Percentiles rank a stretch among this genome's conserved stretches.
These are phyloP conservation scores for Buxus sempervirens DNA, from an alignment of 164 flowering plant species.

Conservation along the genomic window DNA sequence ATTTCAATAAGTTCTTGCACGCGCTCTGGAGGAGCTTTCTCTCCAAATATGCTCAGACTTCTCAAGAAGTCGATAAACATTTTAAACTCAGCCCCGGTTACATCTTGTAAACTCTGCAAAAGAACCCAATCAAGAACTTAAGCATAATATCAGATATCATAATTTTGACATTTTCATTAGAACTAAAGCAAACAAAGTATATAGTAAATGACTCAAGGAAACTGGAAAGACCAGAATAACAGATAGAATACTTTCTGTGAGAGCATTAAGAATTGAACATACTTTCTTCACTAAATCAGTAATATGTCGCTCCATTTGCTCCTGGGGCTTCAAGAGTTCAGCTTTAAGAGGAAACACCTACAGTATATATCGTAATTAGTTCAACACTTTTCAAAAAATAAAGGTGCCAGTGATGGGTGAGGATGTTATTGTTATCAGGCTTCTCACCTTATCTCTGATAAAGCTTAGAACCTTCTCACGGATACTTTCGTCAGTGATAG, in stretches of 20 bases:
- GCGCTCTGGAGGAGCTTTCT: slow-evolving; percentile 61
- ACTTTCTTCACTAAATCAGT: slow-evolving; percentile 69
- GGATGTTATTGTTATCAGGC: not conserved
- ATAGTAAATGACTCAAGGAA: not conserved
- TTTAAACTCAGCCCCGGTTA: slow-evolving; percentile 68
- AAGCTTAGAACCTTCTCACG: slow-evolving; percentile 84
- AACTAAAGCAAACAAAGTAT: not conserved
- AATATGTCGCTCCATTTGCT: slow-evolving; percentile 71
- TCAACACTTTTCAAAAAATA: slow-evolving; percentile 2
- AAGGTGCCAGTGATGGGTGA: not conserved
- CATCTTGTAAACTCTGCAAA: slow-evolving; percentile 67
- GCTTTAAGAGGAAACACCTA: slow-evolving; percentile 69
- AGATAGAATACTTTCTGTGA: not conserved
- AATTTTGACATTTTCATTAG: not conserved
- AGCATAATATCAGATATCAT: not conserved
- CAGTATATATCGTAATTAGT: not conserved
- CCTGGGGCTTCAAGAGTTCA: slow-evolving; percentile 65
- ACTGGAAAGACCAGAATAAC: not conserved
- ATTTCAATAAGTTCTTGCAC: slow-evolving; percentile 60
- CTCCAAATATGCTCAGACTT: slow-evolving; percentile 67
- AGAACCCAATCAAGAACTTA: slow-evolving; percentile 4
- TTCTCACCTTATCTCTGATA: slow-evolving; percentile 80
- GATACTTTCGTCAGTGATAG: slow-evolving; percentile 56
- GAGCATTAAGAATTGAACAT: not conserved
- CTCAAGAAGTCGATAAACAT: slow-evolving; percentile 73